Evolutionary conservation across 2,329 filamentous ascomycete species (phyloP).

Genomic region (Ophiostoma quercus): DNA sequence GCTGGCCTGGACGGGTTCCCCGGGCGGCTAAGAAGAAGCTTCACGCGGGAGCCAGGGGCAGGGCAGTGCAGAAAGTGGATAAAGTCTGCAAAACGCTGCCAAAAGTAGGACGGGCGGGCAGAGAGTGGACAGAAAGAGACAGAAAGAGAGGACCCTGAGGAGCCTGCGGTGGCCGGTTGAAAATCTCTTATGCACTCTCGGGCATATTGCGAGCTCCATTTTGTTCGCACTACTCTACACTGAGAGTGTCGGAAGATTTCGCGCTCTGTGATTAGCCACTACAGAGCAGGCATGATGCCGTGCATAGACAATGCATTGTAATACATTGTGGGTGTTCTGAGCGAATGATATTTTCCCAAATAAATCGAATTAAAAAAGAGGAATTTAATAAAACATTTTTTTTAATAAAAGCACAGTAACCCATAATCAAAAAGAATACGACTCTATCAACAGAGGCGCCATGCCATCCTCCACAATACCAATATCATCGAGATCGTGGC

Average conservation of each 20-base stretch:
- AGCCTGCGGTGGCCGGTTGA: background rate
- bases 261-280: background rate
- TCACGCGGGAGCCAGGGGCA: conserved; percentile 11
- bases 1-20: background rate
- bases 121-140: background rate
- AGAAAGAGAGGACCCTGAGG: background rate
- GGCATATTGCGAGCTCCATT: background rate
- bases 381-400: background rate
- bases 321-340: background rate
- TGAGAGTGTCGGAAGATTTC: background rate
- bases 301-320: background rate
- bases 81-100: background rate
- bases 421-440: background rate
- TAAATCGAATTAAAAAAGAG: background rate
- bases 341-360: background rate
- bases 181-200: background rate
- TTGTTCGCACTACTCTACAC: background rate
- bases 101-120: background rate
- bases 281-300: background rate
- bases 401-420: background rate
- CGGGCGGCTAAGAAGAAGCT: conserved; percentile 10
- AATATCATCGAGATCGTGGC: background rate
- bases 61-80: conserved; percentile 1
- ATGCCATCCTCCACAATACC: background rate
- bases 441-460: background rate